Base-by-base conservation (phyloP, 495 filamentous ascomycete species). In the Hypoxylon rickii region DNA sequence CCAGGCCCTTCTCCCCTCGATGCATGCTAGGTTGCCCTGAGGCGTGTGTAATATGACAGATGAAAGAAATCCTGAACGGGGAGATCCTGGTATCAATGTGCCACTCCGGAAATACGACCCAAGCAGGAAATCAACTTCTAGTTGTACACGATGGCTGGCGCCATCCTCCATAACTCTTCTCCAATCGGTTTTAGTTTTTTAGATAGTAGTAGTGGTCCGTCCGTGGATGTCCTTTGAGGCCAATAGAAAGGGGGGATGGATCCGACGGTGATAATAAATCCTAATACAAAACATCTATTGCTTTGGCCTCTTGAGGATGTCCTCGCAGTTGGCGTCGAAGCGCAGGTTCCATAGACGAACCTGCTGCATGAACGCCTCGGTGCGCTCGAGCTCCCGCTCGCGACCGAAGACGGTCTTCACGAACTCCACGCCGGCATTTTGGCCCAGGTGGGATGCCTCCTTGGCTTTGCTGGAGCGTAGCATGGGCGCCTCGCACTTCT, bases 281-380 rank as follows among this genome's bases (percentile, higher is more conserved):
- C 38, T 38, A 39, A 49, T 21, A 21, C 17, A 53, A 44, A 21
- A 20, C 15, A 31, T 70, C 70, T 76, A 80, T 64, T 73, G 58
- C 59, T 70, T 74, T 39, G 83, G 80, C 59, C 77, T 78, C 64
- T 82, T 82, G 45, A 97, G 76, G 49, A 97, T 94, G 7, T 90
- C 88, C 65, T 97, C 93, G 76, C 91, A 96, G 79, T 97, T 96
- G 68, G 89, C 89, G 67, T 97, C 92, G 68, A 97, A 98, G 16
- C 94, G 86, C 76, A 96, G 85, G 67, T 89, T 90, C 92, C 94
- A 98, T 8, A 93, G 79, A n/a, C 88, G 85, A 68, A 97, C 87
- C 45, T 86, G 86, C 58, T 88, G 84, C 94, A 97, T 97, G 73
- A 97, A 80, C 74, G 87, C 87, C 79, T 97, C 90, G n/a, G 94